phyloP scores from a whole-genome alignment of 208 protist species.

The Crithidia expoeki region DNA sequence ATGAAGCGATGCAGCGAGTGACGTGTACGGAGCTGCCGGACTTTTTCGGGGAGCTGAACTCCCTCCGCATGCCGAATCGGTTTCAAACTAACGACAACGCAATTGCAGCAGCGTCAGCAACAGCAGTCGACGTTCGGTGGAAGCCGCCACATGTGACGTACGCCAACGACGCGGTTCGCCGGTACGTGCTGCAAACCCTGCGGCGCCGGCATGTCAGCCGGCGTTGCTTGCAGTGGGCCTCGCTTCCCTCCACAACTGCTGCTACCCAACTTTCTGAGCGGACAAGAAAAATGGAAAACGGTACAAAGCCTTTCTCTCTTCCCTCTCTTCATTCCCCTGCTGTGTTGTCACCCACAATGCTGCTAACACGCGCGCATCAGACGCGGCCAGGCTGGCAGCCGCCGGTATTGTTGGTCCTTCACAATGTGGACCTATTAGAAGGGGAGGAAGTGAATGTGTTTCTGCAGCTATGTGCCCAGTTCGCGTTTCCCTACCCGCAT shows the following conservation, averaged over 20 bases:
- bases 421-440: slow-evolving; percentile 70
- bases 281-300: background rate
- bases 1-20: background rate
- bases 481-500: slow-evolving; percentile 40
- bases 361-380: slow-evolving; percentile 5
- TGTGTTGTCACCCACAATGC: background rate
- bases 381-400: slow-evolving; percentile 18
- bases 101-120: background rate
- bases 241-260: slow-evolving; percentile 35
- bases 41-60: slow-evolving; percentile 9
- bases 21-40: slow-evolving; percentile 18
- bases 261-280: slow-evolving; percentile 4
- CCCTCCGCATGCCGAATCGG: background rate
- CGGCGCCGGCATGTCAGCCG: slow-evolving; percentile 21
- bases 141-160: slow-evolving; percentile 17
- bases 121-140: too few species aligned
- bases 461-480: slow-evolving; percentile 45
- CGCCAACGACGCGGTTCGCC: slow-evolving; percentile 21
- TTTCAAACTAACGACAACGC: background rate
- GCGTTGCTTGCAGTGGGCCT: slow-evolving; percentile 46
- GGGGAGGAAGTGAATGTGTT: slow-evolving; percentile 37
- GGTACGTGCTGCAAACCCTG: slow-evolving; percentile 15
- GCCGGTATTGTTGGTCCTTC: slow-evolving; percentile 59
- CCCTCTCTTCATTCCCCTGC: background rate
- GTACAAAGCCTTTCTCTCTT: background rate